phyloP scores from a whole-genome alignment of 2,329 filamentous ascomycete genomes.

The Phialocephala subalpina region DNA sequence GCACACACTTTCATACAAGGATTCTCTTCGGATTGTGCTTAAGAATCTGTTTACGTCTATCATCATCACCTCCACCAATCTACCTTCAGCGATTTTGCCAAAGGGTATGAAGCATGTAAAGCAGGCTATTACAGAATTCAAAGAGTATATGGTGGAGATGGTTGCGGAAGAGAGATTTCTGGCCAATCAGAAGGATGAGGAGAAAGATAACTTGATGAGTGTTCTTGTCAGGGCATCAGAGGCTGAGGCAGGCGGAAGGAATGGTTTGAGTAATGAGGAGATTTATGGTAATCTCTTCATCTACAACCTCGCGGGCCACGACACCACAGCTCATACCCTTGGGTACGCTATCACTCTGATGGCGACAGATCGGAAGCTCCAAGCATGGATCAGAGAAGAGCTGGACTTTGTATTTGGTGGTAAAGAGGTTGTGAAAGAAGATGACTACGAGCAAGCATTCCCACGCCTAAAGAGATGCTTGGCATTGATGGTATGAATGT shows the following conservation, averaged over 20 bases:
- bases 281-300: slow-evolving; percentile 45
- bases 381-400: slow-evolving; percentile 37
- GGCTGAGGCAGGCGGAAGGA: slow-evolving; percentile 29
- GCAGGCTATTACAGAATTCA: slow-evolving; percentile 25
- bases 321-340: slow-evolving; percentile 43
- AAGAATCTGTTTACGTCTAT: slow-evolving; percentile 30
- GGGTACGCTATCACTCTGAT: slow-evolving; percentile 39
- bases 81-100: slow-evolving; percentile 13
- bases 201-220: slow-evolving; percentile 44
- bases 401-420: slow-evolving; percentile 37
- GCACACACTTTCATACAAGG: slow-evolving; percentile 27
- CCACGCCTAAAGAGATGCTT: slow-evolving; percentile 52
- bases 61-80: slow-evolving; percentile 9
- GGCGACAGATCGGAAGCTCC: slow-evolving; percentile 30
- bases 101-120: slow-evolving; percentile 15
- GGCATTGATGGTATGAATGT: slow-evolving; percentile 44
- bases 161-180: slow-evolving; percentile 27
- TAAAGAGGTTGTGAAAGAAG: slow-evolving; percentile 35
- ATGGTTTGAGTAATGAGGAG: slow-evolving; percentile 45
- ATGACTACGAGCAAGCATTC: slow-evolving; percentile 48
- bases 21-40: slow-evolving; percentile 24
- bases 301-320: slow-evolving; percentile 44
- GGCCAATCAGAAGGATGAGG: slow-evolving; percentile 35
- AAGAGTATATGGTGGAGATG: slow-evolving; percentile 30
- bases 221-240: slow-evolving; percentile 42